Evolutionary conservation across 768 basidiomycete genomes (phyloP), one percentile per base, ranked within the genome.

Genomic region (Trametes sanguinea): DNA sequence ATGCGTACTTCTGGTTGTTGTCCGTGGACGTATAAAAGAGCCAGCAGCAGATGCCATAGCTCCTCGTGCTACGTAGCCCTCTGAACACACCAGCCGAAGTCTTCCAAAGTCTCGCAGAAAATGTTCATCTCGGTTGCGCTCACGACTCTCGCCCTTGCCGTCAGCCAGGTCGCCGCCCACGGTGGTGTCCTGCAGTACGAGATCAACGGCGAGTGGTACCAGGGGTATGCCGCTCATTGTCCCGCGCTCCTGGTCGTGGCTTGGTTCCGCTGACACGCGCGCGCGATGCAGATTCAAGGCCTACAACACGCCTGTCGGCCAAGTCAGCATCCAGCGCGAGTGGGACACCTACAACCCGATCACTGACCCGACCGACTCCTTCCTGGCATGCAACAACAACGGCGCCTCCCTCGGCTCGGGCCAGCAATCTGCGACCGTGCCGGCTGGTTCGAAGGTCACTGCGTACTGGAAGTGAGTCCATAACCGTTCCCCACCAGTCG

Each of bases 281-380:
- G 51, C 52, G 10, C 30, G 8, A 3, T 43, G n/a, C 55, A 74
- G 75, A 0, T 75, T 74, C 62, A 61, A 69, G 43, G 63, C 78
- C 5, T 80, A 78, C 72, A 76, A 77, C 66, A 71, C 74, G 0
- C 74, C 78, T n/a, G 62, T 66, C n/a, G 76, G 77, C 16, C 78
- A 80, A 67, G 67, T 60, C 39, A 73, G 72, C 46, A 78, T 78
- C 62, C 70, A 77, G 70, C 73, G 75, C 51, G 72, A 74, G 64
- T 78, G 77, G 76, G 74, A 76, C 61, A 72, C 70, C 9, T 79
- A 78, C 54, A 74, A 78, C 65, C 78, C 77, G 13, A 73, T 79
- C 66, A 73, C 72, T 17, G 67, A 71, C 65, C 70, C 75, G 10
- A 75, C 73, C n/a, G 72, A 74, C 52, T 54, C 75, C 6, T 61